These are phyloP conservation scores for Penicillium sp. DNA, from an alignment of 2,329 filamentous ascomycete genomes.

Conservation along the genomic window DNA sequence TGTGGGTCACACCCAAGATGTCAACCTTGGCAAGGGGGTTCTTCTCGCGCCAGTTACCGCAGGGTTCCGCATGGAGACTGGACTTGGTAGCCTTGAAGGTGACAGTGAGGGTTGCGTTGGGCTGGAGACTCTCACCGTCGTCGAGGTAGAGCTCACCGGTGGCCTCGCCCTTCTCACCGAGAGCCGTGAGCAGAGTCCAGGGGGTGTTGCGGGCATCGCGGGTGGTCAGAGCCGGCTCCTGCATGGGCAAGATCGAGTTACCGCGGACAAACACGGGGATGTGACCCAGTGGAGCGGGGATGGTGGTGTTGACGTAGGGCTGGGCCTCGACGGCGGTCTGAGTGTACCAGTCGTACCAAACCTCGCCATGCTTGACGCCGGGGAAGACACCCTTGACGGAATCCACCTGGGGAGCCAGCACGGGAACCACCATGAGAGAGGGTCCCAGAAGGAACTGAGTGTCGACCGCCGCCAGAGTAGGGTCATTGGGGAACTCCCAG, in stretches of 20 bases:
- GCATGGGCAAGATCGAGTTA: constrained; percentile 60
- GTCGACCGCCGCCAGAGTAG: constrained; percentile 59
- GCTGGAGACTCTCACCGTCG: constrained; percentile 63
- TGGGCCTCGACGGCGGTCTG: constrained; percentile 49
- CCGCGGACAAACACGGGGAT: constrained; percentile 68
- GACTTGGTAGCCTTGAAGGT: constrained; percentile 28
- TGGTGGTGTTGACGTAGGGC: constrained; percentile 54
- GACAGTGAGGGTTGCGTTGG: constrained; percentile 52
- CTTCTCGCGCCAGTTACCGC: constrained; percentile 51
- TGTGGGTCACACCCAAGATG: constrained; percentile 51
- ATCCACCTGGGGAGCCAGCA: constrained; percentile 55
- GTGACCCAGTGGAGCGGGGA: constrained; percentile 57
- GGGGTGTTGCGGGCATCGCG: constrained; percentile 55
- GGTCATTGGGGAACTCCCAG: constrained; percentile 70
- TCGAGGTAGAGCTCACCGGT: constrained; percentile 63
- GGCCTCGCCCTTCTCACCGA: constrained; percentile 51
- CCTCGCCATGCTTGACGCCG: constrained; percentile 51
- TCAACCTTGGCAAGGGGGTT: constrained; percentile 59
- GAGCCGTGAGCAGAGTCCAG: constrained; percentile 62
- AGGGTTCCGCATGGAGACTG: constrained; percentile 44
- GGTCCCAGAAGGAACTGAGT: constrained; percentile 67
- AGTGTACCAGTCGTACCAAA: constrained; percentile 81
- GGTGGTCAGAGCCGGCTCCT: constrained; percentile 64
- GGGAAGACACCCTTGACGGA: constrained; percentile 65
- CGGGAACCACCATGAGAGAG: constrained; percentile 61